A percentile compares a stretch with the other conserved stretches of the same genome.
Conservation (phyloP, 352 stramenopile genomes). For the Globisporangium iwayamae region DNA sequence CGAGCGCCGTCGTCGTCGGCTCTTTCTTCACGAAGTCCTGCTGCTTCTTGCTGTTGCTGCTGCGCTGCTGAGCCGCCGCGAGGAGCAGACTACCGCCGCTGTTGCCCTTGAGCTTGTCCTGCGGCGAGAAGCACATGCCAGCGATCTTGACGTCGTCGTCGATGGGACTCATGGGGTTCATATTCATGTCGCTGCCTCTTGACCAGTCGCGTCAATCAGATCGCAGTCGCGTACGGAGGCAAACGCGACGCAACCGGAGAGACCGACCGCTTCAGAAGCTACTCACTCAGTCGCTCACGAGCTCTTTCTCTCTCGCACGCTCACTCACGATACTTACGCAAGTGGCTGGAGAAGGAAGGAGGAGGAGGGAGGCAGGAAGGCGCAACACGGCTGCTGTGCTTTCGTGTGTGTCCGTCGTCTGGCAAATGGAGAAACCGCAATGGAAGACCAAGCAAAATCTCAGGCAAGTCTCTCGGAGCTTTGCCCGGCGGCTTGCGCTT, state of each 20-base stretch:
- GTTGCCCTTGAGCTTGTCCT: conserved; percentile 57
- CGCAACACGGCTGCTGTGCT: background rate
- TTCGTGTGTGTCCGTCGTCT: conserved; percentile 6
- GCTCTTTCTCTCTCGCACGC: conserved; percentile 4
- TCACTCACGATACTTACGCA: conserved; percentile 24
- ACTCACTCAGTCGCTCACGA: conserved; percentile 1
- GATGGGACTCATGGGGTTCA: conserved; percentile 29
- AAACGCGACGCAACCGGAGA: conserved; percentile 6
- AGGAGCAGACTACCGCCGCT: conserved; percentile 11
- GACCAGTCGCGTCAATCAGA: conserved; percentile 3
- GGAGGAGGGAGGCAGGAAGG: conserved; percentile 1
- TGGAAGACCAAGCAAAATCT: conserved; percentile 10
- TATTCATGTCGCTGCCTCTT: background rate
- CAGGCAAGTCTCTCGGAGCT: conserved; percentile 9
- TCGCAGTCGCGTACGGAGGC: conserved; percentile 6
- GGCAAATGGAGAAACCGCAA: conserved; percentile 18
- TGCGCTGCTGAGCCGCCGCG: conserved; percentile 16
- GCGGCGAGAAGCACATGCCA: conserved; percentile 57
- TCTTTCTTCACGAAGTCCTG: conserved; percentile 20
- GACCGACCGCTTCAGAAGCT: background rate
- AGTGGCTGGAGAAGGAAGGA: conserved; percentile 10
- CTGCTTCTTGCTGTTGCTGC: conserved; percentile 27
- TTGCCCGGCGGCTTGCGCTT: background rate
- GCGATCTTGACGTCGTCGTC: conserved; percentile 48
- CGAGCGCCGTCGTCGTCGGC: conserved; percentile 12